Conservation (phyloP, 2,329 filamentous ascomycete genomes). For the Fusarium tjaetaba region DNA sequence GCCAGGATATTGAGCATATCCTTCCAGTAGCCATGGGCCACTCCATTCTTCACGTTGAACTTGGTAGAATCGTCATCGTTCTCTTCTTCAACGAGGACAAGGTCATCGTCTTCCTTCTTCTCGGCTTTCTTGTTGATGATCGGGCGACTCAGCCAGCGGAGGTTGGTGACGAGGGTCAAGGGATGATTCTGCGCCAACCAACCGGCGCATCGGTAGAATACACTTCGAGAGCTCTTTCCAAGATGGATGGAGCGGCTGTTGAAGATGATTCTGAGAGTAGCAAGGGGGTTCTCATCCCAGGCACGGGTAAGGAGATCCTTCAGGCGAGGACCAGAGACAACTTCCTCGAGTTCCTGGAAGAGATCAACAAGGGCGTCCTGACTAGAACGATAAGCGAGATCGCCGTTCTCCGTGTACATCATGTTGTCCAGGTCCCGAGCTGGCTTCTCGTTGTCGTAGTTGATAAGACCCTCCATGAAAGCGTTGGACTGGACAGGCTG, state of each 20-base stretch:
- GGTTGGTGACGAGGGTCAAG: slow-evolving; percentile 61
- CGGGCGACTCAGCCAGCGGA: slow-evolving; percentile 65
- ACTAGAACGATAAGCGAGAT: slow-evolving; percentile 59
- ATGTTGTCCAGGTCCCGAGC: slow-evolving; percentile 50
- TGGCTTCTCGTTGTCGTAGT: slow-evolving; percentile 21
- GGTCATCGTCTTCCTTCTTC: slow-evolving; percentile 49
- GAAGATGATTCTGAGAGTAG: slow-evolving; percentile 68
- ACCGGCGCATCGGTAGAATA: slow-evolving; percentile 63
- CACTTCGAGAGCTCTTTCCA: slow-evolving; percentile 60
- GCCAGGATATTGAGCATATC: slow-evolving; percentile 67
- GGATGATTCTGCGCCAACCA: slow-evolving; percentile 67
- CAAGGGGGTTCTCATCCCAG: slow-evolving; percentile 59
- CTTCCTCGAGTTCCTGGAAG: slow-evolving; percentile 61
- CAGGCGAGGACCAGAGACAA: slow-evolving; percentile 50
- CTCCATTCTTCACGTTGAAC: slow-evolving; percentile 57
- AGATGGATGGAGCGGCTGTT: slow-evolving; percentile 69
- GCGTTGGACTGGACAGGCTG: slow-evolving; percentile 29
- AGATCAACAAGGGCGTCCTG: slow-evolving; percentile 60
- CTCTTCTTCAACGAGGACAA: slow-evolving; percentile 46
- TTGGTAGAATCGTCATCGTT: slow-evolving; percentile 50
- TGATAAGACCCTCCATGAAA: slow-evolving; percentile 50
- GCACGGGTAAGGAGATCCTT: slow-evolving; percentile 56
- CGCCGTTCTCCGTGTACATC: slow-evolving; percentile 63
- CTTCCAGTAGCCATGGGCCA: slow-evolving; percentile 71
- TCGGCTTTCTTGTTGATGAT: slow-evolving; percentile 64